Evolutionary conservation across 164 flowering plant genomes (phyloP).

Genomic region (Cinnamomum chago): DNA sequence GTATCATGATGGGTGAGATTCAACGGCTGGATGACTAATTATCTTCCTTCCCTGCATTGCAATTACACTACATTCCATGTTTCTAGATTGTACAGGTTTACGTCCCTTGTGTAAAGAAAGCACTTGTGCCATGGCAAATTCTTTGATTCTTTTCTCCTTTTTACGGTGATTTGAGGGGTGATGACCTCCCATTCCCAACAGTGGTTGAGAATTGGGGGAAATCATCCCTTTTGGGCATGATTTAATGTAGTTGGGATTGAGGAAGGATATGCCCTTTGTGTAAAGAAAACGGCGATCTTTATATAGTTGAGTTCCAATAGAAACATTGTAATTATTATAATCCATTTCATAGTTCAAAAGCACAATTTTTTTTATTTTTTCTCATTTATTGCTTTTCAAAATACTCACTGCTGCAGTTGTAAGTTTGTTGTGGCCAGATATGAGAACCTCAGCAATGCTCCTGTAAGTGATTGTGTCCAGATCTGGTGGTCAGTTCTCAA

Average conservation of each 20-base stretch:
- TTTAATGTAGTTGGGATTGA: not conserved
- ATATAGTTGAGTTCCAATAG: not conserved
- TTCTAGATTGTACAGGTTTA: not conserved
- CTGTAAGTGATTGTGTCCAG: too few species aligned
- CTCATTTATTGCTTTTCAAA: too few species aligned
- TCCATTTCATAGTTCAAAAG: too few species aligned
- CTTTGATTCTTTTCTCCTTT: not conserved
- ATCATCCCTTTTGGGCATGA: not conserved
- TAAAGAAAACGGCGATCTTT: not conserved
- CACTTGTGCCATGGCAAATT: constrained; percentile 2
- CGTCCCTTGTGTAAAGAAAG: constrained; percentile 6
- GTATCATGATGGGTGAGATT: constrained; percentile 84
- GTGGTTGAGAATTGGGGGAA: not conserved
- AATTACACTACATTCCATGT: not conserved
- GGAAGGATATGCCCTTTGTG: not conserved
- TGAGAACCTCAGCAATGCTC: too few species aligned
- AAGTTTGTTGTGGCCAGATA: too few species aligned
- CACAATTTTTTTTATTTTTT: too few species aligned
- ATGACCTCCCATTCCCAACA: not conserved
- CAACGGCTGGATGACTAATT: constrained; percentile 56
- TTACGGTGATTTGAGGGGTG: not conserved
- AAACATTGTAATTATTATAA: not conserved
- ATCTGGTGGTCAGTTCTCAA: too few species aligned
- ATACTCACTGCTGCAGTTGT: too few species aligned
- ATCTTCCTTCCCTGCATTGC: too few species aligned